phyloP scores from a whole-genome alignment of 2,329 filamentous ascomycete species.

The Aspergillus calidoustus region DNA sequence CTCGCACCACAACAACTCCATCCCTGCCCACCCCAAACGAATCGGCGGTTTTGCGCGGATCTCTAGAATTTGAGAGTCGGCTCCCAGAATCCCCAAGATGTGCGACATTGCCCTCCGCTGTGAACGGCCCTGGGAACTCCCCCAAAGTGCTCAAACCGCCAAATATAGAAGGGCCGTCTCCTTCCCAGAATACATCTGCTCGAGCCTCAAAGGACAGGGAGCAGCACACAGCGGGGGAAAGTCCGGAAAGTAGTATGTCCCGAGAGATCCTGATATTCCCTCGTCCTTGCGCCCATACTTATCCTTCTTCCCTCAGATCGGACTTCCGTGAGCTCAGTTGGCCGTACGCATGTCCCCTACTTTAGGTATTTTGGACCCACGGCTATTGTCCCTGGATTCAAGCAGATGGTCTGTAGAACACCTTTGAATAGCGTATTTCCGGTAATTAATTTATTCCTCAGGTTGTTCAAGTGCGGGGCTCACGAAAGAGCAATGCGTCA shows the following conservation, averaged over 20 bases:
- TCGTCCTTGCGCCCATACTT: slow-evolving; percentile 14
- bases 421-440: neutral
- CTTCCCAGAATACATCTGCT: slow-evolving; percentile 23
- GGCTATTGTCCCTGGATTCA: slow-evolving; percentile 88
- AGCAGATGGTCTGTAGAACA: slow-evolving; percentile 74
- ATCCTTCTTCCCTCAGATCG: slow-evolving; percentile 30
- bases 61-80: slow-evolving; percentile 30
- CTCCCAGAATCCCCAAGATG: slow-evolving; percentile 32
- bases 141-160: slow-evolving; percentile 20
- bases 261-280: neutral
- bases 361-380: slow-evolving; percentile 91
- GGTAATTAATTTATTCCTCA: slow-evolving; percentile 56
- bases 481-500: slow-evolving; percentile 45
- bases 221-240: slow-evolving; percentile 32
- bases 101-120: slow-evolving; percentile 11
- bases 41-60: slow-evolving; percentile 17
- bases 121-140: slow-evolving; percentile 19
- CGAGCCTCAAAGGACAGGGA: slow-evolving; percentile 31
- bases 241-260: slow-evolving; percentile 44
- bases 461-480: slow-evolving; percentile 62
- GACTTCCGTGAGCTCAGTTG: slow-evolving; percentile 42
- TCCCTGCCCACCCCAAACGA: slow-evolving; percentile 26
- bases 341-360: slow-evolving; percentile 69
- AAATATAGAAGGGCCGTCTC: slow-evolving; percentile 25
- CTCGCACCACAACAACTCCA: slow-evolving; percentile 28